Base-by-base conservation (phyloP, 371 early-diverging fungal genomes). In the Actinomucor elegans region DNA sequence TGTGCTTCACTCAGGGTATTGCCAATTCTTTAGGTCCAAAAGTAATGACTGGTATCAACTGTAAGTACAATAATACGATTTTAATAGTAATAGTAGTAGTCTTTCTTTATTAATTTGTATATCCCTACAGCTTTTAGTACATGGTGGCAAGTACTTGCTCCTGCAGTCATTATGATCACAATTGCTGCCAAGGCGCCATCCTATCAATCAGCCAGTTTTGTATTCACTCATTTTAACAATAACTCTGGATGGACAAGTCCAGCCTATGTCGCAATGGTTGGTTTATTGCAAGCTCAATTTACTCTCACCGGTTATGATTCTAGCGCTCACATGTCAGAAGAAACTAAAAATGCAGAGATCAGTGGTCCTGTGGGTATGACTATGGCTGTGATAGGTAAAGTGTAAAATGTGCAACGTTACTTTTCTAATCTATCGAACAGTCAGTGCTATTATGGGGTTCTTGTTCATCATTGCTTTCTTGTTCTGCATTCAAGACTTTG, bases 321-420 rank as follows among this genome's bases (percentile, higher is more conserved):
- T 1, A 76, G 80, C 18, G 86, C 85, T 28, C 87, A 89, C 58
- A 79, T 89, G 75, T 73, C 85, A 8, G 89, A 89, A 59, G 89
- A 87, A 64, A 87, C 86, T 11, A 67, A 75, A 54, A 75, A 79
- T 41, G 82, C 85, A 6, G 77, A 78, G 52, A 68, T 85, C 48
- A 69, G 75, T 35, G 84, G 81, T 0, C 83, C 84, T 6, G 63
- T 75, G 32, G 59, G 59, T 24, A 59, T 59, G 59, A 29, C 32
- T 45, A 52, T 40, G 33, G 66, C 66, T 47, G 56, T 61, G 20
- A 17, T 57, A 20, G 63, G 63, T 64, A 55, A 55, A 27, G 38
- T 6, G 27, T 18, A 27, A 26, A 38, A 37, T 40, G 35, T 35
- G 26, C 34, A 18, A 37, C 37, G 7, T 37, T 17, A 37, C 17